phyloP scores from a whole-genome alignment of 163 green algal genomes.

The Volvox carteri region DNA sequence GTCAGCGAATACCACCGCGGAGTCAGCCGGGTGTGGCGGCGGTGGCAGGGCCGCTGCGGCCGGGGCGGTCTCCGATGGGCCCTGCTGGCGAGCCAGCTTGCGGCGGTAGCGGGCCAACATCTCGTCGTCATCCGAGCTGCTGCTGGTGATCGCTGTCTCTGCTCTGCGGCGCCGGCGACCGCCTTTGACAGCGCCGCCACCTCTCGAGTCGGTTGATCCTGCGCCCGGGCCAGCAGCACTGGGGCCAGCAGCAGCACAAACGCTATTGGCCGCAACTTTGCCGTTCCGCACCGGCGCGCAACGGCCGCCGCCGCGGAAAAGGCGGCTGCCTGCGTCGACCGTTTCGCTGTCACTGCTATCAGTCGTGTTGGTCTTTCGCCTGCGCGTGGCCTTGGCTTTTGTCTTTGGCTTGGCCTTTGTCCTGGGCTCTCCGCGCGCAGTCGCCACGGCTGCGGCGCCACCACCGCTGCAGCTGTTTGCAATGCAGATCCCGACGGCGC shows the following conservation, averaged over 20 bases:
- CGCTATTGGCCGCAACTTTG: background rate
- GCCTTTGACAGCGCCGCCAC: background rate
- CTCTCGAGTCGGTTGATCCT: background rate
- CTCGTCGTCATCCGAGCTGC: background rate
- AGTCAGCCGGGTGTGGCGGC: background rate
- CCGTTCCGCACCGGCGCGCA: too few species aligned
- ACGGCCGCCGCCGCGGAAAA: too few species aligned
- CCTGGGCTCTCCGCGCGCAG: too few species aligned
- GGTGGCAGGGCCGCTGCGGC: too few species aligned
- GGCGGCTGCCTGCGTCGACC: background rate
- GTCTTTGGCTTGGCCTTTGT: background rate
- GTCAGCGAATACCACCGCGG: background rate
- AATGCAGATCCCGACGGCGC: too few species aligned
- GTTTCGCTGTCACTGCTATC: background rate
- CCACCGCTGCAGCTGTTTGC: background rate
- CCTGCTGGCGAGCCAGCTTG: too few species aligned
- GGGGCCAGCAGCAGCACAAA: background rate
- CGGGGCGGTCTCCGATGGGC: too few species aligned
- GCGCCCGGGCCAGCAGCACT: background rate
- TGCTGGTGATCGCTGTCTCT: background rate
- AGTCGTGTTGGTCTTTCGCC: background rate
- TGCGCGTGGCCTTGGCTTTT: background rate
- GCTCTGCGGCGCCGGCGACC: background rate
- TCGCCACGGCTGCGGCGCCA: too few species aligned
- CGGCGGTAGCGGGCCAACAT: too few species aligned